Percentiles rank a stretch among this genome's conserved stretches.
These are phyloP conservation scores for Rhodotorula babjevae DNA, from an alignment of 768 basidiomycete genomes.

Conservation along the genomic window DNA sequence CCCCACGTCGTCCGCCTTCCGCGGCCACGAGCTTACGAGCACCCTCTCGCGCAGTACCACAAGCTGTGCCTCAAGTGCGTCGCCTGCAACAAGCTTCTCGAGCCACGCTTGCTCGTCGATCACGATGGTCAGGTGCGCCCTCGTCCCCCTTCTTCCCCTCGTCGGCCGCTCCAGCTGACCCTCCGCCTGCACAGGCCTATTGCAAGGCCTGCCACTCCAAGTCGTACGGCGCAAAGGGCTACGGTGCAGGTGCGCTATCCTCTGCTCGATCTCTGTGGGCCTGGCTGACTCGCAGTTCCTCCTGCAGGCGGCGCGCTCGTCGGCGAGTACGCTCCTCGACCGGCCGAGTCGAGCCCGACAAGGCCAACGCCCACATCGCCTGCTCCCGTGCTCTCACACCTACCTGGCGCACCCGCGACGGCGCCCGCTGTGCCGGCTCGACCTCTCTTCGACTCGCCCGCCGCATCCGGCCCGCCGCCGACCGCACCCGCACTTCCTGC, in stretches of 20 bases:
- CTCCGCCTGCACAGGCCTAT: slow-evolving; percentile 41
- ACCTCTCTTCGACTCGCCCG: background rate
- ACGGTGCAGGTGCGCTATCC: slow-evolving; percentile 21
- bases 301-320: slow-evolving; percentile 28
- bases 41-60: slow-evolving; percentile 44
- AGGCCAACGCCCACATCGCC: background rate
- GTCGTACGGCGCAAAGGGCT: slow-evolving; percentile 57
- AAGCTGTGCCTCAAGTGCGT: slow-evolving; percentile 77
- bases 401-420: background rate
- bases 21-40: slow-evolving; percentile 12
- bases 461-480: background rate
- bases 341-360: background rate
- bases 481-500: background rate
- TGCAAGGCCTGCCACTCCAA: slow-evolving; percentile 80
- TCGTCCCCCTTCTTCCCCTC: slow-evolving; percentile 48
- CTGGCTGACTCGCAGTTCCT: background rate
- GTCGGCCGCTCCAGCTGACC: background rate
- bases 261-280: background rate
- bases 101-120: slow-evolving; percentile 70
- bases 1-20: no score
- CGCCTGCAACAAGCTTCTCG: slow-evolving; percentile 69
- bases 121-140: slow-evolving; percentile 69
- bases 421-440: background rate
- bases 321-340: slow-evolving; percentile 20
- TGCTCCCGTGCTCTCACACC: no score